Base-by-base conservation (phyloP, 495 filamentous ascomycete genomes). In the Massariosphaeria phaeospora region DNA sequence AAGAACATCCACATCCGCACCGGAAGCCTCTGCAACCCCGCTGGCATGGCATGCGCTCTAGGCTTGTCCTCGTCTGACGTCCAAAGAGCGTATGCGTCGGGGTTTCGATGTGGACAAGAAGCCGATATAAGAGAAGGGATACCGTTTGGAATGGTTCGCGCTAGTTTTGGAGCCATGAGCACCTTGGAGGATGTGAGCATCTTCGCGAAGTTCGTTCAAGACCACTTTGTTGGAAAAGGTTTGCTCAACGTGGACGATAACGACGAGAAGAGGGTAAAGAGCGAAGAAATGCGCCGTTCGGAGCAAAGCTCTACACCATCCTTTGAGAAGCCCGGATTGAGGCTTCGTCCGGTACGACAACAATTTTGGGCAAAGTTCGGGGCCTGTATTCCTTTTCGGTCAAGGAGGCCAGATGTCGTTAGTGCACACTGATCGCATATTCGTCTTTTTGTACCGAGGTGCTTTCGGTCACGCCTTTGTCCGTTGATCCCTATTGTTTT, bases 111-210 rank as follows among this genome's bases (percentile, higher is more conserved):
- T 58, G 73, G 73, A 4, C 69, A 75, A 31, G 77, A 77, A 17
- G 67, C 66, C n/a, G 68, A 75, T 42, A 64, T 82, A 39, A 70
- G 81, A 7, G 62, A 72, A 27, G 76, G 78, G 18, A 75, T 79
- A 63, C 73, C 83, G 8, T 82, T 80, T 29, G 82, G 85, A 0
- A 75, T 88, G 25, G 78, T 85, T 3, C 73, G 85, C 9, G 80
- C 78, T 3, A 85, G 82, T 55, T 67, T 89, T 6, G 85, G 85
- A 3, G 85, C 84, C 3, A 87, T 87, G 84, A 85, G 80, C 55
- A 86, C 77, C 1, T 52, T 70, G 18, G 57, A 71, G 2, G 85
- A 89, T 49, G 75, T 88, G 12, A 74, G 80, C 31, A 66, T 57
- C 0, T 77, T 88, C 39, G 31, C 86, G 1, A 52, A 67, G 2